phyloP scores from a whole-genome alignment of 805 yeast genomes.

The Wickerhamomyces tratensis region DNA sequence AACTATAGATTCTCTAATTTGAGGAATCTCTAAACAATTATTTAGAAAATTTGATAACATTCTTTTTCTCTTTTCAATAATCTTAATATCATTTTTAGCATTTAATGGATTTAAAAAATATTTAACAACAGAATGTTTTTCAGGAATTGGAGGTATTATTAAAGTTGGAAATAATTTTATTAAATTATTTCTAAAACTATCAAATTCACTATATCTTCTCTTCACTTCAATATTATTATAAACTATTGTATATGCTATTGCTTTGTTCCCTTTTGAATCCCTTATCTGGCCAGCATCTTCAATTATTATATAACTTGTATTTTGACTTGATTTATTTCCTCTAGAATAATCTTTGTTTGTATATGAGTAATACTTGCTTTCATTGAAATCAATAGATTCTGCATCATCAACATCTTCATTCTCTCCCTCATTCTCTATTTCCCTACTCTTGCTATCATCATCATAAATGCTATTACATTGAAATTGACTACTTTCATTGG shows the following conservation, averaged over 20 bases:
- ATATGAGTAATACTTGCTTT: not conserved
- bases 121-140: conserved; percentile 56
- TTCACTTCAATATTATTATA: conserved; percentile 45
- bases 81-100: conserved; percentile 32
- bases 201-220: conserved; percentile 89
- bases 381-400: not conserved
- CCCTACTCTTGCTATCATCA: not conserved
- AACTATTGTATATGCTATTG: conserved; percentile 71
- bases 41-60: conserved; percentile 70
- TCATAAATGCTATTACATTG: not conserved
- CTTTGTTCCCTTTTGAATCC: conserved; percentile 53
- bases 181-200: conserved; percentile 61
- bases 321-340: not conserved
- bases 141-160: conserved; percentile 92
- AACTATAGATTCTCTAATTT: conserved; percentile 47
- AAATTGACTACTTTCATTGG: not conserved
- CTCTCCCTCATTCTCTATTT: not conserved
- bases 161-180: conserved; percentile 70
- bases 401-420: not conserved
- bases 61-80: conserved; percentile 62
- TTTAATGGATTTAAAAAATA: conserved; percentile 33
- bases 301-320: conserved; percentile 27
- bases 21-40: conserved; percentile 52
- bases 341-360: no score
- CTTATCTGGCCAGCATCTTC: conserved; percentile 63